Percentiles rank a stretch among this genome's conserved stretches.
These are phyloP conservation scores for Crucihimalaya himalaica DNA, from an alignment of 345 rosid species.

Conservation along the genomic window DNA sequence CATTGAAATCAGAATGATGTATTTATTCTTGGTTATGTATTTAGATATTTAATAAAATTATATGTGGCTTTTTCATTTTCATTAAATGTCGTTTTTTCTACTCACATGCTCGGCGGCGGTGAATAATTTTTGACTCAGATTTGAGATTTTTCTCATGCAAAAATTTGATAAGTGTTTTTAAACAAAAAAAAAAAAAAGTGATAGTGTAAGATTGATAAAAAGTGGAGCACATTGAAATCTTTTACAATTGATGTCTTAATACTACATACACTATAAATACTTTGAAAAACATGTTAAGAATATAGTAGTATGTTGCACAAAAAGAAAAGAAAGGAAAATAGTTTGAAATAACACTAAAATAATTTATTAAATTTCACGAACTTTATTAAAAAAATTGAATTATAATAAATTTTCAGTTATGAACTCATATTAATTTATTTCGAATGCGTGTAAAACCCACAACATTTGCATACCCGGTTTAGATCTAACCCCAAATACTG, in stretches of 20 bases:
- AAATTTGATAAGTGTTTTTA: too few relatives aligned
- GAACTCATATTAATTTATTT: neutral
- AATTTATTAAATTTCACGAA: neutral
- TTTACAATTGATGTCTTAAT: neutral
- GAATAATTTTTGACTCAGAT: neutral
- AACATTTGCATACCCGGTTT: neutral
- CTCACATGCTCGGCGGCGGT: slow-evolving; percentile 26
- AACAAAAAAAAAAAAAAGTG: too few relatives aligned
- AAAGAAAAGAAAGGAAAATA: too few relatives aligned
- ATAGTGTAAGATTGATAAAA: neutral
- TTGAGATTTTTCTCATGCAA: neutral
- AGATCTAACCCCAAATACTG: neutral
- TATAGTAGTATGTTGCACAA: neutral
- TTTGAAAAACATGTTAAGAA: neutral
- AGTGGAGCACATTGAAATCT: neutral
- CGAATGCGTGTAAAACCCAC: neutral
- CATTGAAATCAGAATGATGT: neutral
- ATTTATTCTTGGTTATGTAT: slow-evolving; percentile 9
- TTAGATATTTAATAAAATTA: neutral
- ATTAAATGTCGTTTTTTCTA: neutral
- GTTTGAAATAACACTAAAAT: neutral
- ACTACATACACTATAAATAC: neutral
- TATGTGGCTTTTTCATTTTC: slow-evolving; percentile 1
- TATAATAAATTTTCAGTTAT: neutral
- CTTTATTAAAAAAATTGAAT: neutral